Evolutionary conservation across 805 yeast species (phyloP).

Genomic region (Candida incommunis): DNA sequence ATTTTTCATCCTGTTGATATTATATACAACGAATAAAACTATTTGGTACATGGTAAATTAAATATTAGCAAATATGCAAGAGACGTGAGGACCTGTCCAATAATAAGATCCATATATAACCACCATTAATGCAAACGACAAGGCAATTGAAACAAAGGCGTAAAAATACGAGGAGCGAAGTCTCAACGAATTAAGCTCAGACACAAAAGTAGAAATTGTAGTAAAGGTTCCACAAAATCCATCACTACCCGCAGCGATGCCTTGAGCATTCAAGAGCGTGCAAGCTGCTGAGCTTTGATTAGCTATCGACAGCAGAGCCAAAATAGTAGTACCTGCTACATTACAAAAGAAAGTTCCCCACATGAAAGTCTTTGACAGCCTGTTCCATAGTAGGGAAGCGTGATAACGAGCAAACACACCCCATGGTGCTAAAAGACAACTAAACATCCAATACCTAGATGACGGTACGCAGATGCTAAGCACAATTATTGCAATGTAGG

Average conservation of each 20-base stretch:
- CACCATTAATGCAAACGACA: slow-evolving; percentile 36
- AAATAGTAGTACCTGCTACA: slow-evolving; percentile 29
- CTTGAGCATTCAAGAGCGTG: slow-evolving; percentile 30
- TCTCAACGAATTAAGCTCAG: slow-evolving; percentile 37
- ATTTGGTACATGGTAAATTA: no score
- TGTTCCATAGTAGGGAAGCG: slow-evolving; percentile 36
- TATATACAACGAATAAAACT: no score
- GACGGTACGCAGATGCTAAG: slow-evolving; percentile 25
- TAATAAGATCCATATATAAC: slow-evolving; percentile 56
- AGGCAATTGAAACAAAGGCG: slow-evolving; percentile 31
- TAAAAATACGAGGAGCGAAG: slow-evolving; percentile 33
- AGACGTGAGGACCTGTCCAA: slow-evolving; percentile 37
- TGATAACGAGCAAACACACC: slow-evolving; percentile 51
- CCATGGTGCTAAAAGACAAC: slow-evolving; percentile 54
- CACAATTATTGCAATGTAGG: slow-evolving; percentile 28
- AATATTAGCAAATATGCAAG: no score
- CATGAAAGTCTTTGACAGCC: slow-evolving; percentile 32
- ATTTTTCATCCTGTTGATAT: no score
- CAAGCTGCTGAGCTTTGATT: slow-evolving; percentile 27
- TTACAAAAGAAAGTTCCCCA: slow-evolving; percentile 39
- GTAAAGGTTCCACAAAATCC: slow-evolving; percentile 64
- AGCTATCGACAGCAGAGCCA: slow-evolving; percentile 31
- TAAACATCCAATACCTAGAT: slow-evolving; percentile 61
- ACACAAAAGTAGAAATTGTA: slow-evolving; percentile 66
- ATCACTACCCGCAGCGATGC: slow-evolving; percentile 37